Conservation (phyloP, 1,284 basidiomycete genomes). For the Fomitopsis palustris region DNA sequence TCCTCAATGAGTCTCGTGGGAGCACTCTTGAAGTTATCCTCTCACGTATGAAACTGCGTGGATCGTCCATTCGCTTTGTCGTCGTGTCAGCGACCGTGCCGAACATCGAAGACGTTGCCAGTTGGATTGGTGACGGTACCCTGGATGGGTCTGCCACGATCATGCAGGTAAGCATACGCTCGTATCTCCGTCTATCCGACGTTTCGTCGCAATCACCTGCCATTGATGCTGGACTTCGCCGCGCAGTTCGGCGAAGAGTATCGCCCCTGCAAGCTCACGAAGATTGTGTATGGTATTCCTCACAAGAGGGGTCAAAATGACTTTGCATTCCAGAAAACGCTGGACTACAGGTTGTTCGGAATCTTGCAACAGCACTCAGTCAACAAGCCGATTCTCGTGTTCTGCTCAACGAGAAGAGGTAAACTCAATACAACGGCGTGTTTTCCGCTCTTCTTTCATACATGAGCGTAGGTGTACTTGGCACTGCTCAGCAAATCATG, state of each 20-base stretch:
- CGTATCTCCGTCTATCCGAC: background rate
- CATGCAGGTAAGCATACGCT: constrained; percentile 55
- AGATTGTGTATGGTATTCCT: constrained; percentile 63
- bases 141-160: constrained; percentile 53
- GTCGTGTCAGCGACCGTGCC: constrained; percentile 94
- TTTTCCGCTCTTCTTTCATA: background rate
- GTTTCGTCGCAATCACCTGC: background rate
- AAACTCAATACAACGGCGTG: constrained; percentile 6
- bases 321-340: constrained; percentile 68
- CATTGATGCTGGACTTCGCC: background rate
- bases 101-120: constrained; percentile 87
- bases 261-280: constrained; percentile 79
- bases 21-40: constrained; percentile 92
- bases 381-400: constrained; percentile 81
- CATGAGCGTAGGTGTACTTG: constrained; percentile 52
- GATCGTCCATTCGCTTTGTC: constrained; percentile 73
- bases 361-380: constrained; percentile 67
- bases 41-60: constrained; percentile 84
- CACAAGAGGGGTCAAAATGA: constrained; percentile 69
- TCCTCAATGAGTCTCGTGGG: constrained; percentile 85
- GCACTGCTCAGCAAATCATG: constrained; percentile 71
- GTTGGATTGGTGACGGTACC: constrained; percentile 73
- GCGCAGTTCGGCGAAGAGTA: constrained; percentile 87
- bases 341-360: constrained; percentile 76
- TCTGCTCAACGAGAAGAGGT: constrained; percentile 86